Percentiles rank a stretch among this genome's conserved stretches.
Conservation (phyloP, 441 rosid genomes). For the Raphanus hybrid region DNA sequence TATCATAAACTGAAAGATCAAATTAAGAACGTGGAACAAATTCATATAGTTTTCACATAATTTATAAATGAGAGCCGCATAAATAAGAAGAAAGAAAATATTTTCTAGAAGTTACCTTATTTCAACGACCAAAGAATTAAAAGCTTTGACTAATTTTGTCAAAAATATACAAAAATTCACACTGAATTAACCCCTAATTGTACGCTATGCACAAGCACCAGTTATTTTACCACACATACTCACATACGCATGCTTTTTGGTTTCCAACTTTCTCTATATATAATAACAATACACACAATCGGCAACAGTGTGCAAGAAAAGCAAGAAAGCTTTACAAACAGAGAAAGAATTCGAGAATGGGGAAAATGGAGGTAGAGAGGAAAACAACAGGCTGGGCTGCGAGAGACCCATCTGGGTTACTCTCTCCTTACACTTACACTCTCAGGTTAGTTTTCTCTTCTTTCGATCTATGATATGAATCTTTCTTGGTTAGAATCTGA, state of each 20-base stretch:
- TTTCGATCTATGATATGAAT: neutral
- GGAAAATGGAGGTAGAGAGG: slow-evolving; percentile 57
- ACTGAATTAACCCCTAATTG: slow-evolving; percentile 7
- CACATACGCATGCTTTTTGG: slow-evolving; percentile 29
- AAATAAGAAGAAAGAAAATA: neutral
- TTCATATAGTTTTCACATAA: neutral
- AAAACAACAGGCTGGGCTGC: slow-evolving; percentile 85
- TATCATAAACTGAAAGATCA: neutral
- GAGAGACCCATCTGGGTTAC: slow-evolving; percentile 69
- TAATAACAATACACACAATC: neutral
- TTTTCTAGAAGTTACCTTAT: slow-evolving; percentile 22
- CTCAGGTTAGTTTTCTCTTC: slow-evolving; percentile 55
- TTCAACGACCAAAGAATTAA: neutral
- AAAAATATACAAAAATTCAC: slow-evolving; percentile 20
- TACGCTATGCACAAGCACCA: slow-evolving; percentile 6
- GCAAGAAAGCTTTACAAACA: neutral
- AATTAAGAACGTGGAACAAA: neutral
- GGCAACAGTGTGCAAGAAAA: neutral
- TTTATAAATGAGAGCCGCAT: neutral
- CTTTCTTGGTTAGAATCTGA: neutral
- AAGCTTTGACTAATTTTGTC: slow-evolving; percentile 32
- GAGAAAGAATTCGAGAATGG: slow-evolving; percentile 48
- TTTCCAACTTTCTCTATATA: slow-evolving; percentile 17
- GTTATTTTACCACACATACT: neutral
- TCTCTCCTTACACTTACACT: slow-evolving; percentile 74